Evolutionary conservation across 352 stramenopile species (phyloP).

Genomic region (Phytopythium oedochilum): DNA sequence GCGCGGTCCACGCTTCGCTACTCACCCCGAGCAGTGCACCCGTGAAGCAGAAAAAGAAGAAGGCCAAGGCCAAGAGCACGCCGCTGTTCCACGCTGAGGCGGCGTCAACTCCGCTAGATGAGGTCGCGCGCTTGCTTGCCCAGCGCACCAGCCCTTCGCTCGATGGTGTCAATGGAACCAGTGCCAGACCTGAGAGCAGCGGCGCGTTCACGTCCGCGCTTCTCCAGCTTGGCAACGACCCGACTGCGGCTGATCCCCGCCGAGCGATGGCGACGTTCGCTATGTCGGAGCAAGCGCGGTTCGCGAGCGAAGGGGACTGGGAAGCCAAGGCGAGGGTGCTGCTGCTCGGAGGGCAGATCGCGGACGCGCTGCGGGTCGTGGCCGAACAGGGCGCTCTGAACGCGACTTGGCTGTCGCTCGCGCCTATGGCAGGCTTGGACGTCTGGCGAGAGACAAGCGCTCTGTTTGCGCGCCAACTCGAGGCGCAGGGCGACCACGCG

Average conservation of each 20-base stretch:
- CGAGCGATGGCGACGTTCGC: neutral
- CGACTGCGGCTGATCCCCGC: neutral
- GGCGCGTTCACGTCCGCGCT: slow-evolving; percentile 1
- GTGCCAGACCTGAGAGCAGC: neutral
- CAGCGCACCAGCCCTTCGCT: neutral
- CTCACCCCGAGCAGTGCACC: too few relatives aligned
- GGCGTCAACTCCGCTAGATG: slow-evolving; percentile 5
- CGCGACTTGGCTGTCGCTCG: slow-evolving; percentile 54
- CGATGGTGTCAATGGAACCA: neutral
- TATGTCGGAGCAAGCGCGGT: slow-evolving; percentile 19
- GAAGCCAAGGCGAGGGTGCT: slow-evolving; percentile 42
- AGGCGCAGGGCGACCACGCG: slow-evolving; percentile 36
- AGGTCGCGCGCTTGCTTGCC: slow-evolving; percentile 8
- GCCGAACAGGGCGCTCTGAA: slow-evolving; percentile 38
- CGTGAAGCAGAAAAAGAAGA: slow-evolving; percentile 8
- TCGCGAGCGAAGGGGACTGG: slow-evolving; percentile 35
- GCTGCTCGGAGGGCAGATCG: slow-evolving; percentile 47
- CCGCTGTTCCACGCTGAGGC: slow-evolving; percentile 22
- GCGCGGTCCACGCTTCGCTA: neutral
- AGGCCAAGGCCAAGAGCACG: slow-evolving; percentile 19
- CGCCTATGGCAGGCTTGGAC: slow-evolving; percentile 66
- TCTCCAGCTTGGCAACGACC: neutral
- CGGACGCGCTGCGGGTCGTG: slow-evolving; percentile 53
- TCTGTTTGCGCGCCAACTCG: slow-evolving; percentile 57
- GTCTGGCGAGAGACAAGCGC: slow-evolving; percentile 66